phyloP scores from a whole-genome alignment of 2,329 filamentous ascomycete species.

The Arthrobotrys conoides region DNA sequence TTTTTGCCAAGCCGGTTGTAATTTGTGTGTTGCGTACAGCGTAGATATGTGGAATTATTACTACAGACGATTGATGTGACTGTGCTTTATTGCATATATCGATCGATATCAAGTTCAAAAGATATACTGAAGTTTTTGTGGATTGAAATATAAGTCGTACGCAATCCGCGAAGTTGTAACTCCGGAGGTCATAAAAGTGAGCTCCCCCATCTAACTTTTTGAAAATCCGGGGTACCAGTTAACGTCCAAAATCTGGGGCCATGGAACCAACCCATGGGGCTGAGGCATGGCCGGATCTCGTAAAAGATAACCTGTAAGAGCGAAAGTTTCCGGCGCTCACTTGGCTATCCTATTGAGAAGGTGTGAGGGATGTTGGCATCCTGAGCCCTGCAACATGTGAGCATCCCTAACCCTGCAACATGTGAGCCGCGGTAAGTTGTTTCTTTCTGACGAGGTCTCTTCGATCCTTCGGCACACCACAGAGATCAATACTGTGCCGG shows the following conservation, averaged over 20 bases:
- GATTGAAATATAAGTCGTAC: background rate
- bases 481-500: no score
- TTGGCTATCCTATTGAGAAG: conserved; percentile 30
- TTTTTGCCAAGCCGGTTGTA: conserved; percentile 28
- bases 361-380: conserved; percentile 5
- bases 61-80: no score
- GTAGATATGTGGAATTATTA: no score
- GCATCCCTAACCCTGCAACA: conserved; percentile 8
- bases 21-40: conserved; percentile 28
- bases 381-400: conserved; percentile 8
- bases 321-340: conserved; percentile 29
- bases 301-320: background rate
- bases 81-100: no score
- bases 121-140: background rate
- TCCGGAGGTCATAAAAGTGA: background rate
- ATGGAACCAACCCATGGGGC: background rate
- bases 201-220: conserved; percentile 2
- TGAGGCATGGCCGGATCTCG: conserved; percentile 8
- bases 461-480: no score
- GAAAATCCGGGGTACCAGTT: background rate
- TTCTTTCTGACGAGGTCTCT: background rate
- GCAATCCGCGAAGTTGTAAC: background rate
- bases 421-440: conserved; percentile 39
- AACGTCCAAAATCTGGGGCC: conserved; percentile 2
- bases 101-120: background rate